Base-by-base conservation (phyloP, 208 protist genomes). In the Crithidia expoeki region DNA sequence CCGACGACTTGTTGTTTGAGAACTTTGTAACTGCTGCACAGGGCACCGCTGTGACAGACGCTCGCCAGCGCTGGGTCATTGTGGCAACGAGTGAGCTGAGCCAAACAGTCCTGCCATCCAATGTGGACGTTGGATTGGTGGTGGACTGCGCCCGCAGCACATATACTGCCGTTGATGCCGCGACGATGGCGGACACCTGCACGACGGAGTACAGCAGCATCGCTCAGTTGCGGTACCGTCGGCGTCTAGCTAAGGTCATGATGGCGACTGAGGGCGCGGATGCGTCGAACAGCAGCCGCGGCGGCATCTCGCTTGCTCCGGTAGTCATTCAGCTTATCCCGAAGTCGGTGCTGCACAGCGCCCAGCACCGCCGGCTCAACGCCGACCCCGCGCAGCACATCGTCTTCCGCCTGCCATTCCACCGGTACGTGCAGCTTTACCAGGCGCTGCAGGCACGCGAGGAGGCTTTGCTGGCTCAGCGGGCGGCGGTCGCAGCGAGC, bases 291-390 rank as follows among this genome's bases (percentile, higher is more conserved):
- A 50, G 44, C 42, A 12, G 46, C 19, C 25, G 28, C 27, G 5
- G 38, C n/a, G 34, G 49, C 44, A 16, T 2, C 36, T 19, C 52
- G 4, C 21, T 57, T 0, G n/a, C 69, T 2, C 81, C 76, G 7
- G 83, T 94, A 79, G 81, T 94, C 21, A 46, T 96, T 7, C 92
- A 94, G 68, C 73, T 96, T 16, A 94, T 96, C 60, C 81, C 89
- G 1, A 93, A 92, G 76, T 87, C 73, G 33, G 64, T 92, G 25
- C 79, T 96, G 19, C 84, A 96, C 76, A 86, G 86, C 49, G 62
- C 80, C 5, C 74, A 89, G 46, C 85, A 94, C 71, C 91, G 91
- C 12, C 84, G 86, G 19, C 47, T 85, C 16, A 93, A 78, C 64
- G 66, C 68, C 19, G 89, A 96, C 72, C 74, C 80, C 2, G 58